Percentiles rank a stretch among this genome's conserved stretches.
Evolutionary conservation across 2,329 filamentous ascomycete genomes (phyloP).

Genomic region (Apiospora aurea): DNA sequence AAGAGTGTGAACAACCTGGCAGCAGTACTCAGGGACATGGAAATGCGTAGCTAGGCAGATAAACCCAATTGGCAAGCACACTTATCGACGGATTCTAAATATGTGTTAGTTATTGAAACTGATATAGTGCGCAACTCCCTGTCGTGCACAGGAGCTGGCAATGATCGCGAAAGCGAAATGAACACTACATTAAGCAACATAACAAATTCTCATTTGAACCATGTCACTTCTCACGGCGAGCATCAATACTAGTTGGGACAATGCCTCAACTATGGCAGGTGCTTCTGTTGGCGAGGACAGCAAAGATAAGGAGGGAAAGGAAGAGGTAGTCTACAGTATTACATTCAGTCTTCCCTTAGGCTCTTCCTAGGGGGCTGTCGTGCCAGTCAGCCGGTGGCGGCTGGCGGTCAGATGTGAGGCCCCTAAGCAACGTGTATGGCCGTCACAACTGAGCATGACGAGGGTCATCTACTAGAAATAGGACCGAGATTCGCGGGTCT

Average conservation of each 20-base stretch:
- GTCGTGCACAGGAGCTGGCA: background rate
- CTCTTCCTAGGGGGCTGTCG: background rate
- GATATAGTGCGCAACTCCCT: background rate
- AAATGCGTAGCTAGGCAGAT: background rate
- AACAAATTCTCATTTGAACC: background rate
- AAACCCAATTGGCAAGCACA: background rate
- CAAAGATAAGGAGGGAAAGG: background rate
- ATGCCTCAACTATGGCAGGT: constrained; percentile 33
- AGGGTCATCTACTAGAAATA: no score
- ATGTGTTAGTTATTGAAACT: background rate
- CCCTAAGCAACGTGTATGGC: background rate
- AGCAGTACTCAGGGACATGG: background rate
- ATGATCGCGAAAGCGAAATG: background rate
- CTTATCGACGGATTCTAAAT: background rate
- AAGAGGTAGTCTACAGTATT: background rate
- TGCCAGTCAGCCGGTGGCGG: background rate
- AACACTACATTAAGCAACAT: background rate
- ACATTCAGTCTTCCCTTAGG: background rate
- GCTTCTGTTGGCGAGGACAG: constrained; percentile 34
- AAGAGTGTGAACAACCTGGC: background rate
- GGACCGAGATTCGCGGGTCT: no score
- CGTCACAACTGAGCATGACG: background rate
- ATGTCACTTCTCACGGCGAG: background rate
- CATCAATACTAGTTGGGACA: background rate
- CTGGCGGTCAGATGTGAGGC: background rate